These are phyloP conservation scores for Aquilaria sinensis DNA, from an alignment of 345 rosid genomes.

Conservation along the genomic window DNA sequence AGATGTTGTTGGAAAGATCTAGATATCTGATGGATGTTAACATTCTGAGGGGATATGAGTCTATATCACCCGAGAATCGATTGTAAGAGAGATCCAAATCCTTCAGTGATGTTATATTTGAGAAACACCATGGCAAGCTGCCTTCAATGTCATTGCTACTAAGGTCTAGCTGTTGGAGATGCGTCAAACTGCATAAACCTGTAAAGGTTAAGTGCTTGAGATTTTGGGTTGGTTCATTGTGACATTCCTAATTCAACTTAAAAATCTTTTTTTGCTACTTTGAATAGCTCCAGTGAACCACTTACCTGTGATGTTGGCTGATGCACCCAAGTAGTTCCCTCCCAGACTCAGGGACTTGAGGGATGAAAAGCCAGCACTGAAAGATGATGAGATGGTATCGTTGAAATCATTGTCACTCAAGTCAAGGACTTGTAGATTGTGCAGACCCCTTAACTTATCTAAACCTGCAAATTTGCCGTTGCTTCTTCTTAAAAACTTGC, in stretches of 20 bases:
- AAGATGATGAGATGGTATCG: background rate
- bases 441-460: too few species aligned
- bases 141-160: background rate
- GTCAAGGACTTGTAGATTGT: too few species aligned
- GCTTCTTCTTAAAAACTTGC: too few species aligned
- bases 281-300: background rate
- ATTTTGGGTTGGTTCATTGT: too few species aligned
- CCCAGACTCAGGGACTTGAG: too few species aligned
- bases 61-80: constrained; percentile 5
- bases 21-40: background rate
- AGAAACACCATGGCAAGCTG: constrained; percentile 1
- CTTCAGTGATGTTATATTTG: background rate
- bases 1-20: background rate
- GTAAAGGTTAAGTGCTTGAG: background rate
- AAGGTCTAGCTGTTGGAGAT: constrained; percentile 6
- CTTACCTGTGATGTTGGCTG: too few species aligned
- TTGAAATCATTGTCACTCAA: too few species aligned
- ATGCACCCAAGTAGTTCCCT: too few species aligned
- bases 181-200: constrained; percentile 8
- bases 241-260: background rate
- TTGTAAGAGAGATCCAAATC: background rate
- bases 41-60: background rate
- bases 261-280: background rate
- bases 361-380: background rate
- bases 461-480: too few species aligned